These are phyloP conservation scores for Letharia lupina DNA, from an alignment of 495 filamentous ascomycete genomes.

Conservation along the genomic window DNA sequence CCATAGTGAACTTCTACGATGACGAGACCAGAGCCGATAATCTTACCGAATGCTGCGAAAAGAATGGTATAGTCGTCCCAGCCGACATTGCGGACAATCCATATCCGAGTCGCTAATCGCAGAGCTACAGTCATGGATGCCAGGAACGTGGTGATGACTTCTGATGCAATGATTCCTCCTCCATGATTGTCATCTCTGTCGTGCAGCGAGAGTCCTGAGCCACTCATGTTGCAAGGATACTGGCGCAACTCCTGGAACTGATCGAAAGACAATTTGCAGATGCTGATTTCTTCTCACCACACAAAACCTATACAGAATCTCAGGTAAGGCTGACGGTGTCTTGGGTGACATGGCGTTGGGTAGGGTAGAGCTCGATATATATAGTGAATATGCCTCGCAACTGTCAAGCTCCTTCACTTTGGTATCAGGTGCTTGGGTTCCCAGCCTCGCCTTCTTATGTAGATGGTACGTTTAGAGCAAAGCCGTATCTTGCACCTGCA, in stretches of 20 bases:
- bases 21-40: conserved; percentile 13
- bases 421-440: not conserved
- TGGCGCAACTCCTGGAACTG: not conserved
- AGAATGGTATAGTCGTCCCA: conserved; percentile 21
- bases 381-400: not conserved
- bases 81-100: conserved; percentile 13
- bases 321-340: not conserved
- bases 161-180: conserved; percentile 14
- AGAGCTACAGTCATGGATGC: conserved; percentile 5
- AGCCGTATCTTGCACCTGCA: not conserved
- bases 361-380: not conserved
- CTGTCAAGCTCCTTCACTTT: not conserved
- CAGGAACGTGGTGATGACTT: conserved; percentile 12
- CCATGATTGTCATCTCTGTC: conserved; percentile 5
- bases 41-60: conserved; percentile 6
- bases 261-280: not conserved
- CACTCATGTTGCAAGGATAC: conserved; percentile 7
- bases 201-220: not conserved
- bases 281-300: not conserved
- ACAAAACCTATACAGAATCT: not conserved
- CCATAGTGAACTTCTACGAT: conserved; percentile 17
- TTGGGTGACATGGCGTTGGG: not conserved
- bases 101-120: conserved; percentile 17
- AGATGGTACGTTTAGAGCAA: not conserved
- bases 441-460: not conserved